Percentiles rank a stretch among this genome's conserved stretches.
Evolutionary conservation across 306 rosid genomes (phyloP).

Genomic region (Comarum palustre): DNA sequence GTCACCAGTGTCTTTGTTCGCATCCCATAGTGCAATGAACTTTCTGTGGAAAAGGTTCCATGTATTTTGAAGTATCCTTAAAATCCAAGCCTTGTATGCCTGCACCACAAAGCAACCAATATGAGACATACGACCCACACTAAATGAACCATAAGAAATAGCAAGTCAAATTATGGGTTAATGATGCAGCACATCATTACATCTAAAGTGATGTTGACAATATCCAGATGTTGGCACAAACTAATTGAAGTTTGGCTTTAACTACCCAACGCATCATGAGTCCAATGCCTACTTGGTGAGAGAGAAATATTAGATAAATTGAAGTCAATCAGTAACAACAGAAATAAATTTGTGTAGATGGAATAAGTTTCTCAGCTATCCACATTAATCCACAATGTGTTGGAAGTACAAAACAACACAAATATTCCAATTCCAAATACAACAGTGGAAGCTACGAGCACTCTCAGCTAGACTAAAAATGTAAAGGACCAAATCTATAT

Average conservation of each 20-base stretch:
- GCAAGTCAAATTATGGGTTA: neutral
- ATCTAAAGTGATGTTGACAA: neutral
- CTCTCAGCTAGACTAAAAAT: neutral
- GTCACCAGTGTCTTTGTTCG: conserved; percentile 68
- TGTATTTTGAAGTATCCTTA: conserved; percentile 66
- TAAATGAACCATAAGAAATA: neutral
- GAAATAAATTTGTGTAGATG: no score
- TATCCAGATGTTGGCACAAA: neutral
- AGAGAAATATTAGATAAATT: neutral
- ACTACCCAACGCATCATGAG: neutral
- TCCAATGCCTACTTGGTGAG: neutral
- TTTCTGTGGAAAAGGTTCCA: conserved; percentile 73
- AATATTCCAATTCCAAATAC: neutral
- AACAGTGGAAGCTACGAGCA: neutral
- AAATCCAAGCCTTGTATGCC: conserved; percentile 84
- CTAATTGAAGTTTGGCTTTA: neutral
- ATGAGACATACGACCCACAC: neutral
- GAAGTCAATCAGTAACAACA: neutral
- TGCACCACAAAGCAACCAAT: conserved; percentile 27
- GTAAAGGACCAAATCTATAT: neutral
- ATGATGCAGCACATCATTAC: neutral
- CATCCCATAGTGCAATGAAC: conserved; percentile 69
- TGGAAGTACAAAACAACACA: neutral
- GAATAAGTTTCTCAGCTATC: neutral
- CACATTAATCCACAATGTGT: neutral